These are phyloP conservation scores for Fusarium dlaminii DNA, from an alignment of 2,329 filamentous ascomycete genomes.

Conservation along the genomic window DNA sequence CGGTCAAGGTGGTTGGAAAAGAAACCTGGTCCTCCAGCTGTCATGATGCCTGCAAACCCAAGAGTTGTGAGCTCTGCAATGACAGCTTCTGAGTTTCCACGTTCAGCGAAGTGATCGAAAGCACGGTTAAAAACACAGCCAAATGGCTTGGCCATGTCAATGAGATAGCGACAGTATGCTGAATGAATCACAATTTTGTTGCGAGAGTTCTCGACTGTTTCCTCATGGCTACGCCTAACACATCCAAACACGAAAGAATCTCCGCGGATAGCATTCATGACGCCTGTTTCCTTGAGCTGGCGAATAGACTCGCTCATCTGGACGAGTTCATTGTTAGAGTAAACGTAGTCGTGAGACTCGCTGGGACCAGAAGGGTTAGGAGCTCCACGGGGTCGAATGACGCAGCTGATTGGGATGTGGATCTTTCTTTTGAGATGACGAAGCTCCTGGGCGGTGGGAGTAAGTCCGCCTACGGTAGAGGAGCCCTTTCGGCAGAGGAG, in stretches of 20 bases:
- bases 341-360: constrained; percentile 58
- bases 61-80: constrained; percentile 51
- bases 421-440: constrained; percentile 39
- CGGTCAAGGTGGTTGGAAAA: constrained; percentile 52
- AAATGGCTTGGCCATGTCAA: constrained; percentile 53
- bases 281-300: constrained; percentile 49
- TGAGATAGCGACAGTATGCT: constrained; percentile 52
- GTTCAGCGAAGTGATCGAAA: constrained; percentile 58
- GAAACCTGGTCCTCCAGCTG: constrained; percentile 59
- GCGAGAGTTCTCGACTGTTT: not conserved
- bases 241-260: constrained; percentile 69
- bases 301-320: constrained; percentile 55
- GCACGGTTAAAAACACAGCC: constrained; percentile 65
- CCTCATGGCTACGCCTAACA: constrained; percentile 39
- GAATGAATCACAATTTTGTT: constrained; percentile 50
- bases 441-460: constrained; percentile 57
- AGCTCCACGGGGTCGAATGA: constrained; percentile 60
- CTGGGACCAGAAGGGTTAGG: constrained; percentile 9
- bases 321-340: constrained; percentile 55
- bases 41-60: constrained; percentile 63
- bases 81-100: constrained; percentile 23
- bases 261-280: constrained; percentile 52
- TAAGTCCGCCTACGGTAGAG: constrained; percentile 61
- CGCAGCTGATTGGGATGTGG: constrained; percentile 59
- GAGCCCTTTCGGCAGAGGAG: constrained; percentile 64